Evolutionary conservation across 1,139 yeast genomes (phyloP), one percentile per base, ranked within the genome.

Genomic region (Nematodospora anomalae): DNA sequence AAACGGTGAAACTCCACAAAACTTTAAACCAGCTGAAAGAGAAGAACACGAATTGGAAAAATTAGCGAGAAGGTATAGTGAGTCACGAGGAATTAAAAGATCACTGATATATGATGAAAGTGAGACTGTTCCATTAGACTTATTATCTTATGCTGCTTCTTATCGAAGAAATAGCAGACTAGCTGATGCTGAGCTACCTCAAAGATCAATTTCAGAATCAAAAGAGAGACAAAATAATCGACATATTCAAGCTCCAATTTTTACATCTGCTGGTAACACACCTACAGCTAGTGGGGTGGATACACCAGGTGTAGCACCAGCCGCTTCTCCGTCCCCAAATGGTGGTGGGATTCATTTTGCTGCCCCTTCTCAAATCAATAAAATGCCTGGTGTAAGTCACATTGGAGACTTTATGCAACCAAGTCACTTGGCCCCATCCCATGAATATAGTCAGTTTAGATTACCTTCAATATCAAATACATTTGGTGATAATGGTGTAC

Each of bases 101-200:
- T 32, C 42, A 7, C 23, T 36, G 12, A 26, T 36, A 12, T 14
- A 26, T 22, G 40, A 39, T 25, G 32, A 35, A 8, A 29, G 21
- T 8, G 32, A 36, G 10, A 22, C 42, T 25, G 50, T 60, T 4
- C 62, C 69, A 12, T 50, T 68, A 24, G 71, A 67, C 38, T 50
- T 68, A 4, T 49, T 67, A 22, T 62, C 70, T 3, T 62, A 59
- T 41, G 73, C 72, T 1, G 71, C 72, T 6, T 41, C 61, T 4
- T 53, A 45, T 29, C 45, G 57, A 32, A 41, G 53, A 12, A 52
- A 44, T 25, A 35, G 15, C 32, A 34, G 8, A 10, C 33, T 14
- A 32, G 3, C 4, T 3, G 7, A 20, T 7, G 23, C n/a, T 7
- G 25, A 32, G n/a, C 11, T 25, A 7, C 35, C 30, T 13, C 29